Evolutionary conservation across 345 rosid species (phyloP).

Genomic region (Arabis hirsuta): DNA sequence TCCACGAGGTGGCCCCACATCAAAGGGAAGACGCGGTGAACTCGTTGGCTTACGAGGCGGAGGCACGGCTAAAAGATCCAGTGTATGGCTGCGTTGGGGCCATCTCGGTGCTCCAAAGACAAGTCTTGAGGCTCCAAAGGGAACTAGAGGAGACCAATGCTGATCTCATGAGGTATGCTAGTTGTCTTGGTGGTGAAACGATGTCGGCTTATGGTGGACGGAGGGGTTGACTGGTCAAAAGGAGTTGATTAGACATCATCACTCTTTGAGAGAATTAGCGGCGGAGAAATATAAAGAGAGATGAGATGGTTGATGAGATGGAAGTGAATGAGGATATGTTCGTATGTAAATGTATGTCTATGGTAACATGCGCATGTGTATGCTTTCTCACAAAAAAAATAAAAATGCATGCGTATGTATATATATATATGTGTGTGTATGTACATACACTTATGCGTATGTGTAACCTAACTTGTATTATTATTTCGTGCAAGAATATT

Average conservation of each 20-base stretch:
- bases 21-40: slow-evolving; percentile 71
- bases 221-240: slow-evolving; percentile 30
- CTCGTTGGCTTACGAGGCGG: slow-evolving; percentile 73
- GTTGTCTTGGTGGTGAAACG: slow-evolving; percentile 34
- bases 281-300: slow-evolving; percentile 26
- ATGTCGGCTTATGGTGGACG: slow-evolving; percentile 41
- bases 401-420: not conserved
- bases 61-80: slow-evolving; percentile 68
- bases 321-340: slow-evolving; percentile 20
- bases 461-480: slow-evolving; percentile 20
- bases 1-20: slow-evolving; percentile 61
- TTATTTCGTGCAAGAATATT: not conserved
- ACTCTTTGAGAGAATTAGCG: slow-evolving; percentile 15
- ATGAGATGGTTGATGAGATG: slow-evolving; percentile 27
- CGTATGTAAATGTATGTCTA: not conserved
- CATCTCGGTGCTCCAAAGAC: slow-evolving; percentile 66
- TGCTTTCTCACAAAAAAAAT: not conserved
- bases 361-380: slow-evolving; percentile 10
- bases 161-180: slow-evolving; percentile 54
- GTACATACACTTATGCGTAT: slow-evolving; percentile 6
- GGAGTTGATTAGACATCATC: slow-evolving; percentile 16
- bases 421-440: not conserved
- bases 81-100: slow-evolving; percentile 77
- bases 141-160: slow-evolving; percentile 69
- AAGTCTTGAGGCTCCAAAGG: slow-evolving; percentile 59